Evolutionary conservation across 345 rosid species (phyloP), one percentile per base, ranked within the genome.

Genomic region (Linum tenue): DNA sequence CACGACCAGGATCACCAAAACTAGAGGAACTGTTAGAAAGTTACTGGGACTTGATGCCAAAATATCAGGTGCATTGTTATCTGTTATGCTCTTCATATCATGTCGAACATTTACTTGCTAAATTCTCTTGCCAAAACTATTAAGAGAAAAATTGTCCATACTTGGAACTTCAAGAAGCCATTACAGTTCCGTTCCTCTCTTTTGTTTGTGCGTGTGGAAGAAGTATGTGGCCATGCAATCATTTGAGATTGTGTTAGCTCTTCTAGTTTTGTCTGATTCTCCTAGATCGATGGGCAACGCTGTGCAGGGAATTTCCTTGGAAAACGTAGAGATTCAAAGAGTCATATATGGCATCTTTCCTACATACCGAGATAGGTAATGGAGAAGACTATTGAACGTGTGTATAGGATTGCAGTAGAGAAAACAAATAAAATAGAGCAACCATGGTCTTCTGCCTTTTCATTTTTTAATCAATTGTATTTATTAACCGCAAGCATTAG

Each of bases 271-370:
- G 35, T 35, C 3, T 50, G 55, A 48, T 8, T 56, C 53, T 15
- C 62, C 63, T 7, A 37, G 3, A 39, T 40, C 39, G 39, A 72
- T 58, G 17, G 67, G 41, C 31, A 64, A 68, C 48, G 63, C 42
- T 66, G 64, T 67, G 67, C 76, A 92, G 97, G 94, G 82, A 74
- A 85, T 90, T 56, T 74, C 87, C 68, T 81, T 92, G 57, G 91
- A 86, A 12, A 75, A 79, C 71, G 71, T 89, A 75, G 80, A 92
- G 81, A 84, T 92, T 71, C 70, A 75, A 62, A 77, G 98, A 85
- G 97, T 90, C 60, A 75, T 87, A 67, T 92, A 89, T 68, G 98
- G 98, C 56, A 89, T 92, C 69, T 92, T 92, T 71, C 98, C 98
- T 64, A 92, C 98, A 12, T 87, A 80, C 73, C 72, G 82, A 5